Conservation (phyloP, 257 asterid genomes). For the Solanum acaule region DNA sequence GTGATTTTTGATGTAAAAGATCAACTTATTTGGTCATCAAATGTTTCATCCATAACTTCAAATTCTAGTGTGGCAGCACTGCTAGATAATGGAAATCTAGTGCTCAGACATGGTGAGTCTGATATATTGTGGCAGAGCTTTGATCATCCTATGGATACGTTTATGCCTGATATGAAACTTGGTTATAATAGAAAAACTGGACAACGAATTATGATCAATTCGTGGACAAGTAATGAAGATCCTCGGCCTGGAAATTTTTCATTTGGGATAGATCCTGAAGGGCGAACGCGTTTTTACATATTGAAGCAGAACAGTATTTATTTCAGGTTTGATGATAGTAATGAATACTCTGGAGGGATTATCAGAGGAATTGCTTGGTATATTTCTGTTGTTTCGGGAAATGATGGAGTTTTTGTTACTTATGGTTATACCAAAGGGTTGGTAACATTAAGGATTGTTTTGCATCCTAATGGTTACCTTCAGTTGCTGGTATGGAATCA, state of each 20-base stretch:
- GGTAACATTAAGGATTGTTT: neutral
- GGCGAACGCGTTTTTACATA: neutral
- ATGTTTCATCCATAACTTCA: neutral
- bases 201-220: neutral
- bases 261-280: neutral
- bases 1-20: neutral
- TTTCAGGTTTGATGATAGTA: neutral
- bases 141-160: neutral
- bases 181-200: neutral
- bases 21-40: slow-evolving; percentile 4
- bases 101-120: neutral
- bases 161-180: neutral
- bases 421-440: neutral
- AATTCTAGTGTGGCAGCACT: neutral
- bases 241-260: neutral
- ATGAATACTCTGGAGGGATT: neutral
- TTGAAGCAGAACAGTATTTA: neutral
- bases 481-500: neutral
- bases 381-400: neutral
- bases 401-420: neutral
- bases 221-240: neutral
- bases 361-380: neutral
- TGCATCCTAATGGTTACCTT: neutral
- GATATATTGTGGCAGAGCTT: neutral
- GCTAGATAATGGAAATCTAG: neutral